Base-by-base conservation (phyloP, 108 stramenopile genomes). In the Cyclotella choctawhatcheeana region DNA sequence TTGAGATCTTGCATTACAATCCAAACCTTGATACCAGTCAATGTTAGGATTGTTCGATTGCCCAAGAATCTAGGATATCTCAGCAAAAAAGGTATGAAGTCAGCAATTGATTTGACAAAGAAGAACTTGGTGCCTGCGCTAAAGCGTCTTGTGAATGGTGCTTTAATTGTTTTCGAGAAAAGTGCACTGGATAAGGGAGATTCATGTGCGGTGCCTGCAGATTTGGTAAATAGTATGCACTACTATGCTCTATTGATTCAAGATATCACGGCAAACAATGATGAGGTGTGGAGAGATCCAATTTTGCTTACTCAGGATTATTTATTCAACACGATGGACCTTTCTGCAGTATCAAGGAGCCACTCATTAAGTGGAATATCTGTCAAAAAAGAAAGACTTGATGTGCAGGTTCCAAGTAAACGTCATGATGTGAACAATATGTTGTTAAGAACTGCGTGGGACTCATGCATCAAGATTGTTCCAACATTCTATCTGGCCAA, bases 401-500 rank as follows among this genome's bases (percentile, higher is more conserved):
- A n/a, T n/a, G n/a, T n/a, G n/a, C n/a, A n/a, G n/a, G n/a, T n/a
- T n/a, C n/a, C n/a, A n/a, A n/a, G n/a, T n/a, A n/a, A n/a, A n/a
- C n/a, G n/a, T n/a, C n/a, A n/a, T n/a, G n/a, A n/a, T n/a, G n/a
- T n/a, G n/a, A n/a, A n/a, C 5, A 52, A 10, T 52, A 5, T 22
- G 21, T 22, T 22, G 29, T 18, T 14, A 17, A 5, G 13, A 18
- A 65, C 72, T 22, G 55, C 77, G 3, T 60, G 66, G 71, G 65
- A 73, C 32, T 37, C 25, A 4, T 44, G 24, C 16, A 79, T 79
- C 29, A 5, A 27, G 2, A 34, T 73, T 14, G 26, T 73, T 0
- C 77, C 77, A 3, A 67, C 54, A 27, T 73, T 79, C 29, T 37
- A 65, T 26, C 66, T 79, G 7, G n/a, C n/a, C n/a, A n/a, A n/a